Evolutionary conservation across 1,139 yeast genomes (phyloP).

Genomic region (Yamadazyma siamensis): DNA sequence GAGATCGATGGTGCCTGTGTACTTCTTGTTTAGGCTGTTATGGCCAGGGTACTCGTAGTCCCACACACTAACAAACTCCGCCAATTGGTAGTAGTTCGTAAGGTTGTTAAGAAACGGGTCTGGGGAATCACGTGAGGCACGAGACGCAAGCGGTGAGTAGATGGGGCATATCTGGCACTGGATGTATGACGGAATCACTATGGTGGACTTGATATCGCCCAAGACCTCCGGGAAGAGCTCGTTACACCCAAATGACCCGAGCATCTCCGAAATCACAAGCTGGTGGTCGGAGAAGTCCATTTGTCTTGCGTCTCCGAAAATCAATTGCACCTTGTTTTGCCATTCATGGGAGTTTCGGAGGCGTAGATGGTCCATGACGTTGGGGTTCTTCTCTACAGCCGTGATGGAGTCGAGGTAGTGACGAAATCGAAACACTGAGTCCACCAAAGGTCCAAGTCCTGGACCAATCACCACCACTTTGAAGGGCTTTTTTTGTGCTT

Average conservation of each 20-base stretch:
- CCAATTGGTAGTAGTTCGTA: conserved; percentile 41
- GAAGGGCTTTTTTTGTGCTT: conserved; percentile 3
- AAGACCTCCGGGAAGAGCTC: conserved; percentile 84
- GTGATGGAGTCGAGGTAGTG: conserved; percentile 1
- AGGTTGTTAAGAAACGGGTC: conserved; percentile 62
- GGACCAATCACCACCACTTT: conserved; percentile 73
- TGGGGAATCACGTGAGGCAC: conserved; percentile 16
- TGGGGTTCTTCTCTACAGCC: conserved; percentile 65
- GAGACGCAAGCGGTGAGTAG: conserved; percentile 32
- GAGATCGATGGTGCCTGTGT: conserved; percentile 1
- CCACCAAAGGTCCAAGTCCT: conserved; percentile 80
- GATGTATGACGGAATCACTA: conserved; percentile 65
- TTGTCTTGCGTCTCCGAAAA: conserved; percentile 55
- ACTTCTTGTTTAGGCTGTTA: conserved; percentile 1
- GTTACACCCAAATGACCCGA: conserved; percentile 92
- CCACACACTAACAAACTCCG: conserved; percentile 49
- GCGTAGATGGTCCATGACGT: conserved; percentile 50
- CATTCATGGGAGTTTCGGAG: conserved; percentile 42
- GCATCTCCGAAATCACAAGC: conserved; percentile 70
- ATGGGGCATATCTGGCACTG: conserved; percentile 65
- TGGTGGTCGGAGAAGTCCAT: conserved; percentile 38
- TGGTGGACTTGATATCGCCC: conserved; percentile 17
- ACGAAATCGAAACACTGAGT: conserved; percentile 16
- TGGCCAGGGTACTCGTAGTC: conserved; percentile 46
- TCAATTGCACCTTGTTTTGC: conserved; percentile 45